A percentile compares a stretch with the other conserved stretches of the same genome.
These are phyloP conservation scores for Kentomonas sorsogonicus DNA, from an alignment of 208 protist genomes.

Conservation along the genomic window DNA sequence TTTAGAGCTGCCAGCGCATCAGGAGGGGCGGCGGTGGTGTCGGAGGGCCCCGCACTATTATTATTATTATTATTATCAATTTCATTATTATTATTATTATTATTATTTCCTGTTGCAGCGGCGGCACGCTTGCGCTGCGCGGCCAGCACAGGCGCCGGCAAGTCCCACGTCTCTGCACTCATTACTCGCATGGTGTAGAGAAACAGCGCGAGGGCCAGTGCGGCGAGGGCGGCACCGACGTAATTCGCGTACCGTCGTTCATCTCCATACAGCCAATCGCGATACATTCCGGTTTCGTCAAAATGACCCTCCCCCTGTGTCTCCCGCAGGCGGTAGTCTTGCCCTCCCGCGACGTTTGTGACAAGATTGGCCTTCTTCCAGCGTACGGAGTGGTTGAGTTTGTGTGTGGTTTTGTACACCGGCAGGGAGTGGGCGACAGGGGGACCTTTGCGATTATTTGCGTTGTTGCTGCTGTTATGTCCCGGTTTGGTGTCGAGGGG, in stretches of 20 bases:
- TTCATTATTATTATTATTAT: no score
- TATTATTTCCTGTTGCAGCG: no score
- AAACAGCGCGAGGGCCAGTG: constrained; percentile 58
- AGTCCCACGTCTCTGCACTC: constrained; percentile 80
- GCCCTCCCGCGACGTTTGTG: constrained; percentile 72
- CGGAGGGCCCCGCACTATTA: not conserved
- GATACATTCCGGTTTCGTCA: constrained; percentile 85
- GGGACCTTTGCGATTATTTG: constrained; percentile 63
- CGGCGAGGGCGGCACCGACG: constrained; percentile 49
- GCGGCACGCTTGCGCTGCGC: constrained; percentile 58
- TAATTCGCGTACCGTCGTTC: constrained; percentile 87
- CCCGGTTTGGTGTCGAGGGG: constrained; percentile 75
- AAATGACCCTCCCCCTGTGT: constrained; percentile 80
- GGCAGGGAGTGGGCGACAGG: constrained; percentile 81
- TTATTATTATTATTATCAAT: not conserved
- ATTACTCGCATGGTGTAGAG: constrained; percentile 82
- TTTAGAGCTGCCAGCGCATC: constrained; percentile 76
- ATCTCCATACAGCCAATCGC: constrained; percentile 87
- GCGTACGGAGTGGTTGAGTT: constrained; percentile 71
- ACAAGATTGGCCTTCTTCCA: constrained; percentile 87
- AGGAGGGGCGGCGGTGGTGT: not conserved
- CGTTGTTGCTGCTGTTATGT: no score
- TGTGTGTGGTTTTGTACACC: constrained; percentile 85
- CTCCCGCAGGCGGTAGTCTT: constrained; percentile 78
- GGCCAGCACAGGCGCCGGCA: constrained; percentile 71